A percentile compares a stretch with the other conserved stretches of the same genome.
Conservation (phyloP, 1,284 basidiomycete genomes). For the Ceratobasidium sp. region DNA sequence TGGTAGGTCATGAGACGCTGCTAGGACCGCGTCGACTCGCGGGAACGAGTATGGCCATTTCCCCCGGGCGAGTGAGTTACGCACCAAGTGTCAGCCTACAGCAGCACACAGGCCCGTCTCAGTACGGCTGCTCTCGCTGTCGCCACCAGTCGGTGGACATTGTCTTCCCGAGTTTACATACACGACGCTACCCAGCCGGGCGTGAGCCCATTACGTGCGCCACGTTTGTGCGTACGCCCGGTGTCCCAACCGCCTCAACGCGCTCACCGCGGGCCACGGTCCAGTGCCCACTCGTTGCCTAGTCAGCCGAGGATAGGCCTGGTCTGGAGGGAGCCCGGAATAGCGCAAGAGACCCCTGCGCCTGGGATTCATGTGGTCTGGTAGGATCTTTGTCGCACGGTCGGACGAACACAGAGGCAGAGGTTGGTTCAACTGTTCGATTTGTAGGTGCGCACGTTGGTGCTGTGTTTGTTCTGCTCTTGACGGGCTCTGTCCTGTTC, state of each 20-base stretch:
- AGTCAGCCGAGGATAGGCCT: constrained; percentile 34
- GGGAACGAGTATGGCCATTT: constrained; percentile 40
- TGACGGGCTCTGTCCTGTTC: constrained; percentile 36
- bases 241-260: constrained; percentile 42
- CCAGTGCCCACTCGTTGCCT: constrained; percentile 30
- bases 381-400: constrained; percentile 39
- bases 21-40: constrained; percentile 43
- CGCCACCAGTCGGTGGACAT: constrained; percentile 14
- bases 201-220: constrained; percentile 40
- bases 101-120: constrained; percentile 26
- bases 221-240: constrained; percentile 38
- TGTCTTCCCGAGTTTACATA: constrained; percentile 35
- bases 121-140: constrained; percentile 28
- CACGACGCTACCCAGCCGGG: constrained; percentile 40
- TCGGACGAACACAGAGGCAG: constrained; percentile 41
- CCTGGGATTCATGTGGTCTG: constrained; percentile 28
- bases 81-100: constrained; percentile 23
- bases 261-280: constrained; percentile 42
- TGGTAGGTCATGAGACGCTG: constrained; percentile 13
- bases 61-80: constrained; percentile 38
- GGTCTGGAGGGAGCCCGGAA: constrained; percentile 37
- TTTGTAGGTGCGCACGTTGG: constrained; percentile 26
- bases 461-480: constrained; percentile 18
- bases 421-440: constrained; percentile 15
- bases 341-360: constrained; percentile 38